These are phyloP conservation scores for Pichia scutulata DNA, from an alignment of 805 yeast genomes.

Conservation along the genomic window DNA sequence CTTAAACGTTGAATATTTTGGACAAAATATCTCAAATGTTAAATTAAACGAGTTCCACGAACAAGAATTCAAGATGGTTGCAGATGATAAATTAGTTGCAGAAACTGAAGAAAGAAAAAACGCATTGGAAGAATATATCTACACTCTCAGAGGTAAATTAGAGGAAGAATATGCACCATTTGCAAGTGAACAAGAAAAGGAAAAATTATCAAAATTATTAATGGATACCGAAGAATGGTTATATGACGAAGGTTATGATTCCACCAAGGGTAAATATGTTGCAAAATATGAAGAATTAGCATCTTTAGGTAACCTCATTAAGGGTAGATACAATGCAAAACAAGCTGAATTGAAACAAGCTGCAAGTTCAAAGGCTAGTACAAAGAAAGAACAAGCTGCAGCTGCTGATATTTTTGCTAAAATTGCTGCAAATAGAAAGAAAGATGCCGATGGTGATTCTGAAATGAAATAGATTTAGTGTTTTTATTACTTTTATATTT, in stretches of 20 bases:
- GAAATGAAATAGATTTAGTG: conserved; percentile 22
- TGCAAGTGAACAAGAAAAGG: conserved; percentile 88
- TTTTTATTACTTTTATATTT: background rate
- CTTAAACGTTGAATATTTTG: conserved; percentile 50
- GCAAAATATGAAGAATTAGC: conserved; percentile 98
- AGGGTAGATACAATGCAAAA: conserved; percentile 89
- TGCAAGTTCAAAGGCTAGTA: conserved; percentile 69
- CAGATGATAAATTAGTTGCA: conserved; percentile 92
- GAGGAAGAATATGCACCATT: conserved; percentile 85
- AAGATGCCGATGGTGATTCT: conserved; percentile 30
- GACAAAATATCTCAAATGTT: conserved; percentile 53
- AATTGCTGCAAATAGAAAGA: conserved; percentile 65
- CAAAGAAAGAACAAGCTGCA: conserved; percentile 56
- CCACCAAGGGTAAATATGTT: conserved; percentile 92
- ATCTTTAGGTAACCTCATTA: conserved; percentile 86
- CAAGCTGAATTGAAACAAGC: conserved; percentile 94
- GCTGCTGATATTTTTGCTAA: conserved; percentile 46
- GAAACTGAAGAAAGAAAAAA: conserved; percentile 99
- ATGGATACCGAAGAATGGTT: conserved; percentile 95
- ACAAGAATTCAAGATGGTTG: conserved; percentile 73
- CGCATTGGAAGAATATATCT: conserved; percentile 96
- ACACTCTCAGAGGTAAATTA: conserved; percentile 92
- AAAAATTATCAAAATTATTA: conserved; percentile 63
- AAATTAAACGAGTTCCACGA: conserved; percentile 60
- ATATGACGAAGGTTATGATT: conserved; percentile 94